phyloP scores from a whole-genome alignment of 1,139 yeast genomes.

The Ashbya aceris region DNA sequence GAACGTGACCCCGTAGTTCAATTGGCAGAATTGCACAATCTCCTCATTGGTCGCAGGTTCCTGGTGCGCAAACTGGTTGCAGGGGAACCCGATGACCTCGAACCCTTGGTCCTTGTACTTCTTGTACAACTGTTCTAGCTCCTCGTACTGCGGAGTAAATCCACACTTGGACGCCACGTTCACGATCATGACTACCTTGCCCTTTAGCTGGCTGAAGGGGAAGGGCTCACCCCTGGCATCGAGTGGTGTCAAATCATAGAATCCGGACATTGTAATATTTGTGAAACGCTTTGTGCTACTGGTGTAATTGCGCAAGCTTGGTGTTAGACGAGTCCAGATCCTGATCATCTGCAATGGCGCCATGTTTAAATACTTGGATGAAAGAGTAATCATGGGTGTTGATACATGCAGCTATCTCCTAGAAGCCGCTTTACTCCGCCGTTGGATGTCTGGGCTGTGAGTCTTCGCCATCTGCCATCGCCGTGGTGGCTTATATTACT shows the following conservation, averaged over 20 bases:
- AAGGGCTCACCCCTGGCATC: constrained; percentile 45
- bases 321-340: no score
- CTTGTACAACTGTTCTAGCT: constrained; percentile 65
- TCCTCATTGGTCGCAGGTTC: constrained; percentile 61
- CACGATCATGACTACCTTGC: constrained; percentile 77
- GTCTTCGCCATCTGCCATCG: no score
- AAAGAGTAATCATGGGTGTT: no score
- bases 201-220: constrained; percentile 55
- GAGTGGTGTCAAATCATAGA: constrained; percentile 50
- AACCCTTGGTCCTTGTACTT: constrained; percentile 61
- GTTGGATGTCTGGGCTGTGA: no score
- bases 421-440: no score
- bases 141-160: constrained; percentile 50
- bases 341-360: no score
- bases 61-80: constrained; percentile 78
- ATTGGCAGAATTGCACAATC: constrained; percentile 47
- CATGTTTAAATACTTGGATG: no score
- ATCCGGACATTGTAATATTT: constrained; percentile 31
- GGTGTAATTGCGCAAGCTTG: no score
- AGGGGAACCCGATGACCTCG: constrained; percentile 78
- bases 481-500: no score
- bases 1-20: constrained; percentile 54
- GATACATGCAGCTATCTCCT: no score
- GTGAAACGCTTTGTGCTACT: neutral
- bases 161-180: constrained; percentile 73